Evolutionary conservation across 148 eudicot genomes (phyloP).

Genomic region (Hydrangea macrophylla): DNA sequence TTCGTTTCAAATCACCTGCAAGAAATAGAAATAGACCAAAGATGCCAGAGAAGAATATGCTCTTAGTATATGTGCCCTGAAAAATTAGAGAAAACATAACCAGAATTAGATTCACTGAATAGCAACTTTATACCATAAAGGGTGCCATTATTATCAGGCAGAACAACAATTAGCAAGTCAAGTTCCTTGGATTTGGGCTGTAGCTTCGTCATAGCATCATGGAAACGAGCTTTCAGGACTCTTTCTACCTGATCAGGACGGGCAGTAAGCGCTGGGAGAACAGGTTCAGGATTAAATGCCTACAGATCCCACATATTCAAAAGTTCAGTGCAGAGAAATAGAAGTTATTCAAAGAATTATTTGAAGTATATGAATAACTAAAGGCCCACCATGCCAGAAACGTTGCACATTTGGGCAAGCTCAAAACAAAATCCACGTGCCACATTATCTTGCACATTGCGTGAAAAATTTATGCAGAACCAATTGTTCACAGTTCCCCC

Average conservation of each 20-base stretch:
- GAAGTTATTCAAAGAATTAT: background rate
- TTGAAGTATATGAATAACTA: background rate
- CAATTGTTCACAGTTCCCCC: constrained; percentile 68
- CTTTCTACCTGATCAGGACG: constrained; percentile 76
- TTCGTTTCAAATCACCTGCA: constrained; percentile 72
- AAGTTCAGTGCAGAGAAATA: background rate
- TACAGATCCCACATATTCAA: constrained; percentile 14
- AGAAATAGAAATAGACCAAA: constrained; percentile 2
- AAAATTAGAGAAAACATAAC: background rate
- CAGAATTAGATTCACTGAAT: background rate
- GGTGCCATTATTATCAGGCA: constrained; percentile 83
- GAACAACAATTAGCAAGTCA: constrained; percentile 65
- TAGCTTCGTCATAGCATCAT: constrained; percentile 58
- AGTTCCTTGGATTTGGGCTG: constrained; percentile 48
- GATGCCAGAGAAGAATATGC: background rate
- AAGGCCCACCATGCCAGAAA: constrained; percentile 65
- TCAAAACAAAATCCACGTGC: constrained; percentile 64
- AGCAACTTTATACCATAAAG: constrained; percentile 60
- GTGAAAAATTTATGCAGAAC: constrained; percentile 76
- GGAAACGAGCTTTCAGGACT: constrained; percentile 51
- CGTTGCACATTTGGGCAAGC: constrained; percentile 73
- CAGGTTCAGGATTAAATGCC: constrained; percentile 59
- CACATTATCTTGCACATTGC: constrained; percentile 53
- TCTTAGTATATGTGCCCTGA: background rate
- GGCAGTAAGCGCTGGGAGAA: constrained; percentile 43